Conservation (phyloP, 192 early-diverging fungal species). For the Backusella circina region DNA sequence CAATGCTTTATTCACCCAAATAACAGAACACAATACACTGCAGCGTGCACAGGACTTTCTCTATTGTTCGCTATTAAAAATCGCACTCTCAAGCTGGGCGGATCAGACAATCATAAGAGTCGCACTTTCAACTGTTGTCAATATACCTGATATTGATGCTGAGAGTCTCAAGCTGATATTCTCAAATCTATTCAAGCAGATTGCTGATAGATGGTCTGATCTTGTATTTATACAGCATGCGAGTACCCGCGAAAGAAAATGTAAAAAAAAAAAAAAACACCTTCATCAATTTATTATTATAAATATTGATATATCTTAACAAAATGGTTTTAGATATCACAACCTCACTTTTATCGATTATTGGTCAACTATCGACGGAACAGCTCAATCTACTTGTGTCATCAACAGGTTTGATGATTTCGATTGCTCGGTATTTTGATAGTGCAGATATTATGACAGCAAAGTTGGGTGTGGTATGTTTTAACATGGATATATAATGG, state of each 20-base stretch:
- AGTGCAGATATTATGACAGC: neutral
- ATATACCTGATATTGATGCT: neutral
- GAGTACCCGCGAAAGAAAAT: conserved; percentile 1
- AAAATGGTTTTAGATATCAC: conserved; percentile 5
- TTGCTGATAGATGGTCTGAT: conserved; percentile 1
- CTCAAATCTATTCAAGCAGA: neutral
- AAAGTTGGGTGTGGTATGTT: conserved; percentile 12
- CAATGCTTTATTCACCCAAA: neutral
- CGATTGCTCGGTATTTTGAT: neutral
- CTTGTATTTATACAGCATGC: conserved; percentile 9
- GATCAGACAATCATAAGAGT: neutral
- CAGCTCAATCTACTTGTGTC: neutral
- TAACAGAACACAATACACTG: neutral
- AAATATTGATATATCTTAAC: too few species aligned
- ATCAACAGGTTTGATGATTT: neutral
- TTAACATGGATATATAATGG: neutral
- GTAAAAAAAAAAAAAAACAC: too few species aligned
- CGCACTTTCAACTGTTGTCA: neutral
- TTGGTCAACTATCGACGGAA: neutral
- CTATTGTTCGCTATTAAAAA: neutral
- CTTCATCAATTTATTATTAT: too few species aligned
- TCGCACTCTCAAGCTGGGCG: neutral
- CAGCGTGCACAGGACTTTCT: neutral
- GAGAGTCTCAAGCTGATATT: neutral
- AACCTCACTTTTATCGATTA: neutral